Base-by-base conservation (phyloP, 306 rosid genomes). In the Dalbergia cochinchinensis region DNA sequence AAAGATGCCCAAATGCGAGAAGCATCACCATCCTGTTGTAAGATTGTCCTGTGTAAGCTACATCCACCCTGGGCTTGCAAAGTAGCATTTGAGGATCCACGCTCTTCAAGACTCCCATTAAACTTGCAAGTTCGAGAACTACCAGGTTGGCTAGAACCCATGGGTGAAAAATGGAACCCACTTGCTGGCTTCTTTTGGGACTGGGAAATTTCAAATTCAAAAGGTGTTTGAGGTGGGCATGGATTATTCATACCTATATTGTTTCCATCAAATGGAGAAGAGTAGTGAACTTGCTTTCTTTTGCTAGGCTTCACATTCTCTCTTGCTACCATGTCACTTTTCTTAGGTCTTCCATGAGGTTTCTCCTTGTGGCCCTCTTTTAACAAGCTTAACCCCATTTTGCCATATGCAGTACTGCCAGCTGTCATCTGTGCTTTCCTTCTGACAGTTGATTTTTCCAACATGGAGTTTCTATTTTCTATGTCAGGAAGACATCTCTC, bases 401-500 rank as follows among this genome's bases (percentile, higher is more conserved):
- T 80, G 78, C 80, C 78, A 50, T 79, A 69, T n/a, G 74, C 66
- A 69, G 78, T 19, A 35, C 71, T 78, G 73, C 83, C 86, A 79
- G 75, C 82, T 22, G 61, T 69, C 80, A 78, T 76, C 54, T 81
- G 94, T 76, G 61, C 64, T 59, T 82, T 90, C 84, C 82, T 84
- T 83, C 87, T 82, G 69, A 75, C 82, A 53, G 79, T 78, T 33
- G 86, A 77, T 67, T 77, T 82, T 84, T 90, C 89, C 19, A 67
- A 65, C 37, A 58, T 22, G 45, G 78, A 66, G 61, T 76, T 79
- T 57, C 70, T 86, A 66, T 83, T 78, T 77, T 88, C 91, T 67
- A 78, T 83, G 77, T 88, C 92, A 31, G 85, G 90, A 77, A 86
- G 95, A 79, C 86, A 77, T 82, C 98, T 91, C 88, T 93, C 98